Conservation (phyloP, 163 green algal species). For the Volvox carteri region DNA sequence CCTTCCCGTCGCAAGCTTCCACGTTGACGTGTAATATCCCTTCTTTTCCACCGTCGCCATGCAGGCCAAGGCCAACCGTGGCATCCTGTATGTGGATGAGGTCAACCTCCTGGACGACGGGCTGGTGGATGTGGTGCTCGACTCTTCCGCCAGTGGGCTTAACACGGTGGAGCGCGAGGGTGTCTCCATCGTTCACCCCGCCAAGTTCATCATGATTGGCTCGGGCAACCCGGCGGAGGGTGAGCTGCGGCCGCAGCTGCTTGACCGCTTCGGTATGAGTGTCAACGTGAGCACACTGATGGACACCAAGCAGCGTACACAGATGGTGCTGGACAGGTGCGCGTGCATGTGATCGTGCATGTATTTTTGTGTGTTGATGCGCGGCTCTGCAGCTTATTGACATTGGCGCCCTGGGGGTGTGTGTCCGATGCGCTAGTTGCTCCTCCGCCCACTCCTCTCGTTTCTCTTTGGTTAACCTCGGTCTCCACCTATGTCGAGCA, state of each 20-base stretch:
- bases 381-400: too few species aligned
- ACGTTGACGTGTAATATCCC: too few species aligned
- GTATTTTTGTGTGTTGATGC: too few species aligned
- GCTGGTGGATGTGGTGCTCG: conserved; percentile 97
- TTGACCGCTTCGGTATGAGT: conserved; percentile 94
- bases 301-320: conserved; percentile 82
- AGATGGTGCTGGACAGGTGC: conserved; percentile 88
- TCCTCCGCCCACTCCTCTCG: too few species aligned
- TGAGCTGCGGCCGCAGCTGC: conserved; percentile 94
- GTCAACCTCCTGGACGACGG: conserved; percentile 98
- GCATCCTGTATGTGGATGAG: conserved; percentile 98
- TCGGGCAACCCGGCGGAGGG: conserved; percentile 90
- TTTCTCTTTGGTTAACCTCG: too few species aligned
- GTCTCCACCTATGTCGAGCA: too few species aligned
- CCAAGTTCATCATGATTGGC: conserved; percentile 96
- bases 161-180: conserved; percentile 98
- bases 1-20: too few species aligned
- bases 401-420: too few species aligned
- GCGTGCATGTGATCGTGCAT: too few species aligned
- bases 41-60: too few species aligned
- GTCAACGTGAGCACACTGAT: conserved; percentile 88
- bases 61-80: conserved; percentile 91
- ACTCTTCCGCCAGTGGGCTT: conserved; percentile 87
- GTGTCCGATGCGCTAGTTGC: too few species aligned
- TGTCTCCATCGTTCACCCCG: conserved; percentile 93